Conservation (phyloP, 106 monocot genomes). For the Dendrobium huoshanense region DNA sequence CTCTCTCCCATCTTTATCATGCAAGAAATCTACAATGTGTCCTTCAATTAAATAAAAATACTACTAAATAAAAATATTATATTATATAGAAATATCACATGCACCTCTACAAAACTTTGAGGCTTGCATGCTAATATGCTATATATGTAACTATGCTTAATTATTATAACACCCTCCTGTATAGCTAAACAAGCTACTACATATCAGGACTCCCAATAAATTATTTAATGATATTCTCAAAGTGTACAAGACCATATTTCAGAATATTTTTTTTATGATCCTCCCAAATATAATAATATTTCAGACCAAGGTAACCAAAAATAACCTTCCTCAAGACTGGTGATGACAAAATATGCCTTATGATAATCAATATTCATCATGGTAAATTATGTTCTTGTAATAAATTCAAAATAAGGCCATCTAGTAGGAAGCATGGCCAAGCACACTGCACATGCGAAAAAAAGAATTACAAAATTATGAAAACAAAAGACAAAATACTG, state of each 20-base stretch:
- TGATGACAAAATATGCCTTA: not conserved
- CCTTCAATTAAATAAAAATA: not conserved
- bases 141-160: not conserved
- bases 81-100: not conserved
- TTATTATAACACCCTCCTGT: not conserved
- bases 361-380: not conserved
- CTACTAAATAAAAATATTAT: not conserved
- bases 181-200: not conserved
- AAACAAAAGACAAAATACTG: constrained; percentile 1
- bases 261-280: too few species aligned
- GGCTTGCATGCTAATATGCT: not conserved
- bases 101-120: not conserved
- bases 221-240: not conserved
- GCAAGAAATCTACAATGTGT: not conserved
- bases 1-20: not conserved
- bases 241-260: not conserved
- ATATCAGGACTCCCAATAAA: not conserved
- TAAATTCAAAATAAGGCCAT: not conserved
- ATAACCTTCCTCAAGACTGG: not conserved
- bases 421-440: not conserved
- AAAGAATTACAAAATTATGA: not conserved
- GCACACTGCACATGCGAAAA: not conserved
- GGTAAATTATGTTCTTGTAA: not conserved
- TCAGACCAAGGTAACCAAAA: not conserved
- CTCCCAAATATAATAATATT: not conserved